A percentile compares a stretch with the other conserved stretches of the same genome.
These are phyloP conservation scores for Trypanosomatidae sp. DNA, from an alignment of 208 protist species.

Conservation along the genomic window DNA sequence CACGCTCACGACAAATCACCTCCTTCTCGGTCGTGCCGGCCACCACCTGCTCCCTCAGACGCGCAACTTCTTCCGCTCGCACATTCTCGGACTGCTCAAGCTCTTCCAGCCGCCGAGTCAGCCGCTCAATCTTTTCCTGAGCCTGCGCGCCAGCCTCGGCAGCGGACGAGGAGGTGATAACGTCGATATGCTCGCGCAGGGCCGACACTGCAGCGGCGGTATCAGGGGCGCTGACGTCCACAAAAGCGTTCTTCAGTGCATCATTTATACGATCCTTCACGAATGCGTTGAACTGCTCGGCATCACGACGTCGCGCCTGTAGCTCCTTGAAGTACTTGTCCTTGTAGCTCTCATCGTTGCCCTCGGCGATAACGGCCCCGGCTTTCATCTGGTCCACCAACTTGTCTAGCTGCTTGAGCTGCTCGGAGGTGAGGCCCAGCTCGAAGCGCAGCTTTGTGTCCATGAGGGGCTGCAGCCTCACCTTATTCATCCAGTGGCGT, in stretches of 20 bases:
- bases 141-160: constrained; percentile 23
- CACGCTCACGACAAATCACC: constrained; percentile 61
- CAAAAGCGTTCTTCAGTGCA: constrained; percentile 54
- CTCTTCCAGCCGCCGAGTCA: constrained; percentile 61
- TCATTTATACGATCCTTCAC: constrained; percentile 75
- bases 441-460: constrained; percentile 86
- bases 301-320: constrained; percentile 59
- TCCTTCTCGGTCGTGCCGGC: constrained; percentile 56
- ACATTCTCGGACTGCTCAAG: constrained; percentile 65
- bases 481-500: constrained; percentile 90
- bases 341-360: constrained; percentile 68
- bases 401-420: constrained; percentile 80
- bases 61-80: constrained; percentile 34
- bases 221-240: constrained; percentile 34
- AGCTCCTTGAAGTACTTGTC: constrained; percentile 79
- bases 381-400: constrained; percentile 86
- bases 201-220: constrained; percentile 45
- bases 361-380: constrained; percentile 58
- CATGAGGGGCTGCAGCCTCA: constrained; percentile 86
- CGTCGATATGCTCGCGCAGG: constrained; percentile 69
- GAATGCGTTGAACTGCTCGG: constrained; percentile 77
- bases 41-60: constrained; percentile 63
- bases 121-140: constrained; percentile 32
- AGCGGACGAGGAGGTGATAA: constrained; percentile 31
- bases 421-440: constrained; percentile 79